Conservation (phyloP, 2,329 filamentous ascomycete species). For the Beauveria sp. region DNA sequence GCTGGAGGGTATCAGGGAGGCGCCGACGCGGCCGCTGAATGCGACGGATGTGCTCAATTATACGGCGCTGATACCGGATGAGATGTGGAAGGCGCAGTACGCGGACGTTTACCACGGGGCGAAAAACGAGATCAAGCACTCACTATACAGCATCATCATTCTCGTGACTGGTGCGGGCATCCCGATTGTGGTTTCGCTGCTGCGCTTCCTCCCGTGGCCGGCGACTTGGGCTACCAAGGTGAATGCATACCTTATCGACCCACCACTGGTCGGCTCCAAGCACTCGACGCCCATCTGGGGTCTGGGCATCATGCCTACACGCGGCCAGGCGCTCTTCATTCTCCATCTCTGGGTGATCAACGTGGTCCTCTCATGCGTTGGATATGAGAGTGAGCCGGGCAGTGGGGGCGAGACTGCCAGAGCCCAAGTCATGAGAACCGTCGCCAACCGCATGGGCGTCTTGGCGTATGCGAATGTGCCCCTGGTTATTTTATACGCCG, state of each 20-base stretch:
- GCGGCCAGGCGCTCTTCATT: constrained; percentile 35
- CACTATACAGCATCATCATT: constrained; percentile 20
- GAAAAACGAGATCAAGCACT: constrained; percentile 12
- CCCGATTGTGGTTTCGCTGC: constrained; percentile 22
- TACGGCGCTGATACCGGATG: constrained; percentile 9
- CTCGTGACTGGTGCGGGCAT: constrained; percentile 18
- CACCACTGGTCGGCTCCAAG: constrained; percentile 16
- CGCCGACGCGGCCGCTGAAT: constrained; percentile 6
- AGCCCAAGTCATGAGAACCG: constrained; percentile 24
- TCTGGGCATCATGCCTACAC: constrained; percentile 18
- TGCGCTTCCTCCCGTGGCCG: constrained; percentile 23
- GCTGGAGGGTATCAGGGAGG: constrained; percentile 6
- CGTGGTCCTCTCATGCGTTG: constrained; percentile 23
- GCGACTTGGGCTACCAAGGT: constrained; percentile 11
- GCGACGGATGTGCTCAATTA: constrained; percentile 12
- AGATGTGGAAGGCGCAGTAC: constrained; percentile 7
- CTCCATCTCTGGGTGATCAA: constrained; percentile 31
- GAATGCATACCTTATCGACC: constrained; percentile 19
- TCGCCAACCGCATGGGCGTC: constrained; percentile 34
- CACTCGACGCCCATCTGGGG: constrained; percentile 17
- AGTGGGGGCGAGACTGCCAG: constrained; percentile 18
- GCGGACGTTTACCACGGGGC: constrained; percentile 3
- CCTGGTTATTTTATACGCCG: constrained; percentile 35
- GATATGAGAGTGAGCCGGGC: constrained; percentile 23
- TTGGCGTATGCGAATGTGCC: constrained; percentile 34